Evolutionary conservation across 2,329 filamentous ascomycete species (phyloP).

Genomic region (Claviceps capensis): DNA sequence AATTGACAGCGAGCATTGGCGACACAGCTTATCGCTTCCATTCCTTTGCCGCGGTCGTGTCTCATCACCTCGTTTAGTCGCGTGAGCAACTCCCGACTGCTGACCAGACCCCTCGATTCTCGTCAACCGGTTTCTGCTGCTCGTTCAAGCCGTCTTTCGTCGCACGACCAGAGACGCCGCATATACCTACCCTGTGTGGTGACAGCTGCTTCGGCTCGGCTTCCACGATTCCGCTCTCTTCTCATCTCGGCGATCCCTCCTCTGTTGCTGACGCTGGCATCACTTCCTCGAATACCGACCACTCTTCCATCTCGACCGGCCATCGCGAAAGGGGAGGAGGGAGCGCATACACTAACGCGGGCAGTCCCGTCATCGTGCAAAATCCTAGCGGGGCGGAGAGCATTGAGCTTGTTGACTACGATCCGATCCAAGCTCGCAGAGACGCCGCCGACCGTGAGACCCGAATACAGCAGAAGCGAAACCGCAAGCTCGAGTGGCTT

Average conservation of each 20-base stretch:
- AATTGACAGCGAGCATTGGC: neutral
- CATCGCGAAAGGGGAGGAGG: conserved; percentile 25
- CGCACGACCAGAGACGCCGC: conserved; percentile 1
- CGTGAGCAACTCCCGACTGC: neutral
- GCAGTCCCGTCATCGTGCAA: conserved; percentile 2
- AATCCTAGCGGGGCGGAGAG: conserved; percentile 9
- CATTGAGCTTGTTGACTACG: conserved; percentile 31
- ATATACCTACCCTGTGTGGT: conserved; percentile 2
- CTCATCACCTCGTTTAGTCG: neutral
- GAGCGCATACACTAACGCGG: conserved; percentile 10
- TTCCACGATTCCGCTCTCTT: conserved; percentile 22
- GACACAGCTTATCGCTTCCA: neutral
- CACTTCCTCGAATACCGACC: conserved; percentile 10
- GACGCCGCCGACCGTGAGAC: conserved; percentile 18
- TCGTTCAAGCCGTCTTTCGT: neutral
- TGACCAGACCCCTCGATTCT: neutral
- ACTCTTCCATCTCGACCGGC: conserved; percentile 12
- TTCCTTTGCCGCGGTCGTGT: neutral
- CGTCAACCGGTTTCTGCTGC: neutral
- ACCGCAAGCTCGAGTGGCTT: conserved; percentile 55
- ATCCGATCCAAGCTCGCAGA: conserved; percentile 16
- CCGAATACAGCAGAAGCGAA: conserved; percentile 30
- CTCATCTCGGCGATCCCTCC: conserved; percentile 23
- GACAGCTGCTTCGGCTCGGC: conserved; percentile 3
- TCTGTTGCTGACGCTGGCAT: conserved; percentile 20